These are phyloP conservation scores for Anthracocystis setariae DNA, from an alignment of 1,284 basidiomycete species.

Conservation along the genomic window DNA sequence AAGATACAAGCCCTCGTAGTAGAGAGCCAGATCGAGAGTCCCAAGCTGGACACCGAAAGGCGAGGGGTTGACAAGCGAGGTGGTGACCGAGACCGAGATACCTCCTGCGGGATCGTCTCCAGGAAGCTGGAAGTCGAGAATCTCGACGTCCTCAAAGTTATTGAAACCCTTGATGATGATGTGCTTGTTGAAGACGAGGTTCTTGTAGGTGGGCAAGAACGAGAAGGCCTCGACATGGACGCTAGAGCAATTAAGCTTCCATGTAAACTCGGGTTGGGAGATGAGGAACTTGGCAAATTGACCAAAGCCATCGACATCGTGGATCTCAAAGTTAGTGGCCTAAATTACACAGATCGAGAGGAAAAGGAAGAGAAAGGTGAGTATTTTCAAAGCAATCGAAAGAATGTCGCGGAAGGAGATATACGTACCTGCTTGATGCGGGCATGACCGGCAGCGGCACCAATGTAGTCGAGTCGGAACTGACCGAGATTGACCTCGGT, in stretches of 20 bases:
- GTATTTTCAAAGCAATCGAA: neutral
- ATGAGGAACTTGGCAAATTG: slow-evolving; percentile 72
- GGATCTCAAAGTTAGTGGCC: slow-evolving; percentile 66
- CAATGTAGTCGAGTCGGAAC: slow-evolving; percentile 59
- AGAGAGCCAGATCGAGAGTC: slow-evolving; percentile 76
- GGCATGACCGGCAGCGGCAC: slow-evolving; percentile 67
- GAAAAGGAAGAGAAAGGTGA: neutral
- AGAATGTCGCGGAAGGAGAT: neutral
- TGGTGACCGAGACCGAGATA: slow-evolving; percentile 75
- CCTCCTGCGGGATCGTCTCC: slow-evolving; percentile 77
- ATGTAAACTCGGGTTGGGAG: slow-evolving; percentile 77
- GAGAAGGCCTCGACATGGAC: slow-evolving; percentile 76
- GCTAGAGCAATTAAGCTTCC: slow-evolving; percentile 74
- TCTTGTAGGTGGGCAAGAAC: slow-evolving; percentile 61
- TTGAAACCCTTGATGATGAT: slow-evolving; percentile 73
- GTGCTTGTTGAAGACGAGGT: slow-evolving; percentile 56
- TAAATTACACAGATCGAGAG: slow-evolving; percentile 3
- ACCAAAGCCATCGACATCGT: slow-evolving; percentile 62
- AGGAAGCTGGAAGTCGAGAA: slow-evolving; percentile 78
- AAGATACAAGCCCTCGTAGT: slow-evolving; percentile 74
- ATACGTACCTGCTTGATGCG: slow-evolving; percentile 66
- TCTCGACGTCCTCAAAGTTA: slow-evolving; percentile 74
- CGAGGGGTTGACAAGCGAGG: slow-evolving; percentile 76
- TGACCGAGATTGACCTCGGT: slow-evolving; percentile 64
- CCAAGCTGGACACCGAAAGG: slow-evolving; percentile 79